Evolutionary conservation across 176 grass and related monocot genomes (phyloP), one percentile per base, ranked within the genome.

Genomic region (Carex pumila): DNA sequence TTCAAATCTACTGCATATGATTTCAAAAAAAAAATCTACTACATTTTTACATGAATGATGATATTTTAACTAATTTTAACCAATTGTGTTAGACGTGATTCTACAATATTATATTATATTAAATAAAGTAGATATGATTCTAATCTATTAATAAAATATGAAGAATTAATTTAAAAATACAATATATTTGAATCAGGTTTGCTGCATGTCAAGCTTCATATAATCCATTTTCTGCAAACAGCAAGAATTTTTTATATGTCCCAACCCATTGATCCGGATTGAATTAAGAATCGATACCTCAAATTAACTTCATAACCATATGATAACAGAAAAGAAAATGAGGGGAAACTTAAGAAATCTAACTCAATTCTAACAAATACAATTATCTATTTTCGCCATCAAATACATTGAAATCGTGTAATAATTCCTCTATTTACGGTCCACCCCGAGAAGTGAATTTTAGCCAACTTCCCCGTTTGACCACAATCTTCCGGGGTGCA

Each of bases 341-440:
- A 53, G 22, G n/a, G 9, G n/a, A 52, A 52, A n/a, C 21, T n/a
- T 52, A 74, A 19, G 21, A 52, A 74, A 74, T 74, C 47, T 49
- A 19, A 50, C 54, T 54, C 5, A 43, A 55, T 29, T 76, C 25
- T 55, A 21, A 76, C 47, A 53, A 75, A 73, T 30, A 54, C 47
- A 76, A 15, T 76, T 10, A 76, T 15, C 47, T 75, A 53, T 75
- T 75, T 75, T 76, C 6, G 19, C 12, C 22, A 76, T 55, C 30
- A 41, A 52, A 7, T 55, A 54, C 72, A 55, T 30, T 76, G 47
- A 76, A 54, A 54, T 75, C 25, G 47, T 54, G 73, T 77, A 56
- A 56, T 77, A 77, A 31, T 13, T 77, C 73, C 73, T 77, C 22
- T 55, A 77, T 77, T 77, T 77, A 77, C 73, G 73, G 49, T 77